Conservation (phyloP, 116 monocot species). For the Papilionanthe hybrid region DNA sequence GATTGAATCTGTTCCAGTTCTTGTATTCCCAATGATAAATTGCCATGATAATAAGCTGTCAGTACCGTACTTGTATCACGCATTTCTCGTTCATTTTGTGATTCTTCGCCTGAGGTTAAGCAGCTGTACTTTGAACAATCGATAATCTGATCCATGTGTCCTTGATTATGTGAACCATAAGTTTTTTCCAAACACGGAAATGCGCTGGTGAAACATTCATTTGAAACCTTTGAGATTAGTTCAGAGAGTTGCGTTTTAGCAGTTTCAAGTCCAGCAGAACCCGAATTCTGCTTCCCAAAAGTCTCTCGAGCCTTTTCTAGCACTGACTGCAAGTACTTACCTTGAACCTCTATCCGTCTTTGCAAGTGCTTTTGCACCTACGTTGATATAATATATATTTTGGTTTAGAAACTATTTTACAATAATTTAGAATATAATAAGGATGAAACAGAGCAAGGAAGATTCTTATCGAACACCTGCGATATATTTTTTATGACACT, state of each 20-base stretch:
- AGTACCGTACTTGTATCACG: conserved; percentile 22
- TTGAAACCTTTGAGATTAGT: conserved; percentile 38
- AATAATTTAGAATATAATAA: neutral
- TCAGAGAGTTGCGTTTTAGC: conserved; percentile 35
- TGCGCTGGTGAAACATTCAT: conserved; percentile 27
- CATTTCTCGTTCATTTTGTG: conserved; percentile 42
- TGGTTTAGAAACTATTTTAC: neutral
- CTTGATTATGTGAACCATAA: neutral
- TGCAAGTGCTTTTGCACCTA: conserved; percentile 16
- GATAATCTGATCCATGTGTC: neutral
- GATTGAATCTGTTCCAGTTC: conserved; percentile 12
- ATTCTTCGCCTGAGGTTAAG: conserved; percentile 48
- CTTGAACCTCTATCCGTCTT: too few relatives aligned
- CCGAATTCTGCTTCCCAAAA: conserved; percentile 45
- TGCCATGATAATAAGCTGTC: conserved; percentile 15
- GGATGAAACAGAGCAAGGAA: neutral
- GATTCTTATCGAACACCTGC: neutral
- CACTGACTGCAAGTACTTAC: too few relatives aligned
- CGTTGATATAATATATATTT: neutral
- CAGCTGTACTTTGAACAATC: conserved; percentile 8
- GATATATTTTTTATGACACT: neutral
- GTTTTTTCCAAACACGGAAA: conserved; percentile 23
- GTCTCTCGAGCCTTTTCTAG: conserved; percentile 12
- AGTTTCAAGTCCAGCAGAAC: conserved; percentile 39
- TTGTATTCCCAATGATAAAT: conserved; percentile 8